These are phyloP conservation scores for Allomyces macrogynus DNA, from an alignment of 192 early-diverging fungal genomes.

Conservation along the genomic window DNA sequence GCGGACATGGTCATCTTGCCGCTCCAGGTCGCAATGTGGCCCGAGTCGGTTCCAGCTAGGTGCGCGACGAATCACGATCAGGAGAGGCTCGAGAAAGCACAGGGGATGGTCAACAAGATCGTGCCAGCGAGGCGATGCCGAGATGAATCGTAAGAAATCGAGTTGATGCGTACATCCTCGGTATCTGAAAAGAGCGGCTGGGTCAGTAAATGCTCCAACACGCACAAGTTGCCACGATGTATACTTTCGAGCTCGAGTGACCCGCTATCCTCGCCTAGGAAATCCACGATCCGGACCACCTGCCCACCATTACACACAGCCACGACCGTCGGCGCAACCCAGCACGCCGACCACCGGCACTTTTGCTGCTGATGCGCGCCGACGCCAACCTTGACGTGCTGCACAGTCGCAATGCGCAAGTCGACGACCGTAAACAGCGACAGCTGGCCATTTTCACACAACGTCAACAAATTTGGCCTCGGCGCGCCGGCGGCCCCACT, in stretches of 20 bases:
- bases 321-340: background rate
- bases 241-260: background rate
- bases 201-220: background rate
- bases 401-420: background rate
- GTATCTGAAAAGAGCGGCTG: background rate
- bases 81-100: too few relatives aligned
- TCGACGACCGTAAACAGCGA: background rate
- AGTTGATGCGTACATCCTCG: background rate
- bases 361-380: background rate
- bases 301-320: background rate
- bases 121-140: background rate
- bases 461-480: background rate
- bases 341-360: background rate
- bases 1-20: too few relatives aligned
- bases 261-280: background rate
- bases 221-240: background rate
- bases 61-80: too few relatives aligned
- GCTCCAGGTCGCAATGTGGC: background rate
- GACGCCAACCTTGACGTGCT: background rate
- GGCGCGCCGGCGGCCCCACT: background rate
- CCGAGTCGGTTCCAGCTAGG: background rate
- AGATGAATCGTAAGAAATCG: background rate
- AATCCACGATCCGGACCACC: background rate
- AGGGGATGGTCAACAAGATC: too few relatives aligned
- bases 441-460: background rate